Evolutionary conservation across 2,329 filamentous ascomycete species (phyloP).

Genomic region (Calonectria ilicicola): DNA sequence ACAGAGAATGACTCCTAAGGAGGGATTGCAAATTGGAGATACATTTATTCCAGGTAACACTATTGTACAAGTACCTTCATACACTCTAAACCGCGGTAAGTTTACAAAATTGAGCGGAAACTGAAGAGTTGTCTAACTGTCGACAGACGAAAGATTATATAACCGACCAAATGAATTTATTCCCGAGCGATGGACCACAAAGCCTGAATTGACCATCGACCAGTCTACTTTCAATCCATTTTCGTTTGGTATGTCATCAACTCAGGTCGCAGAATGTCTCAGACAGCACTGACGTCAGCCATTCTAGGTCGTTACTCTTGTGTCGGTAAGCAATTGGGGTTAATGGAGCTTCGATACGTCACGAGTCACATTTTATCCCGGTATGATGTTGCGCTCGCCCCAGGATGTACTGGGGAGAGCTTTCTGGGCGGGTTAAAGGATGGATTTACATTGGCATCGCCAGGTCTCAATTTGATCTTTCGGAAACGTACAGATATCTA

Average conservation of each 20-base stretch:
- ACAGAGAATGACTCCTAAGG: not conserved
- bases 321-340: slow-evolving; percentile 32
- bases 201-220: slow-evolving; percentile 23
- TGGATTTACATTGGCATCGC: not conserved
- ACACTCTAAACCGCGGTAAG: slow-evolving; percentile 26
- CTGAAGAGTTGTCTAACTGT: not conserved
- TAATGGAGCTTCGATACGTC: slow-evolving; percentile 29
- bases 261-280: not conserved
- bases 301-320: slow-evolving; percentile 24
- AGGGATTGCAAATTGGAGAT: not conserved
- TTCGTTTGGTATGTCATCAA: slow-evolving; percentile 12
- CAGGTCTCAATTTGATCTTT: not conserved
- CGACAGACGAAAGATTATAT: slow-evolving; percentile 28
- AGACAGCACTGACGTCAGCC: not conserved
- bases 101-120: not conserved
- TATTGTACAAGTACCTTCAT: not conserved
- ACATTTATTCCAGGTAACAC: slow-evolving; percentile 13
- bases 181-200: slow-evolving; percentile 30
- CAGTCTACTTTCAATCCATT: slow-evolving; percentile 25
- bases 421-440: not conserved
- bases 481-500: not conserved
- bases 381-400: slow-evolving; percentile 18
- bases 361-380: slow-evolving; percentile 21
- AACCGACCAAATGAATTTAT: slow-evolving; percentile 26
- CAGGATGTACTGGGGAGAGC: not conserved